Conservation (phyloP, 139 green algal species). For the Picochlorum sp. region DNA sequence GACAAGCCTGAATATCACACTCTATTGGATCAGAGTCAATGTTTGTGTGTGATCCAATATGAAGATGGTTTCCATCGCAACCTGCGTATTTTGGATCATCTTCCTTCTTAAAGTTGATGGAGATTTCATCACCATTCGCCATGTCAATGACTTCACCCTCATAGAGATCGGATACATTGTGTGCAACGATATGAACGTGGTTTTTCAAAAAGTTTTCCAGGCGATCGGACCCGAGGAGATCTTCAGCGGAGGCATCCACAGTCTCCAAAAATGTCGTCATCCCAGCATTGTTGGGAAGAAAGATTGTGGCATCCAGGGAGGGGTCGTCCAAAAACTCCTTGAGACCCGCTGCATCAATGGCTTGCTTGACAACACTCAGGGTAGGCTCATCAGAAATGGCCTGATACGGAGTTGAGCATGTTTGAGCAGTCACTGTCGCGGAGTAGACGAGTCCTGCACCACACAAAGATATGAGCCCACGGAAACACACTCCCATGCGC, state of each 20-base stretch:
- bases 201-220: slow-evolving; percentile 1
- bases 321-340: slow-evolving; percentile 2
- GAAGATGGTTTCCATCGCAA: background rate
- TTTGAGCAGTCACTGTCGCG: background rate
- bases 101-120: slow-evolving; percentile 7
- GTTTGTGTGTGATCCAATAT: background rate
- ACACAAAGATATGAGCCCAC: background rate
- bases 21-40: background rate
- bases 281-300: slow-evolving; percentile 4
- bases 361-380: background rate
- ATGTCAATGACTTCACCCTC: slow-evolving; percentile 1
- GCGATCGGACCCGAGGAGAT: background rate
- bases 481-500: background rate
- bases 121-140: background rate
- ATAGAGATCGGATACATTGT: background rate
- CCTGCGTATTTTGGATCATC: slow-evolving; percentile 8
- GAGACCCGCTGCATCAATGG: slow-evolving; percentile 34
- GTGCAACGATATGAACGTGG: background rate
- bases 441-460: background rate
- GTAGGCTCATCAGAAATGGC: background rate
- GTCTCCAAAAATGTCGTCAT: background rate
- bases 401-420: background rate
- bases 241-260: background rate
- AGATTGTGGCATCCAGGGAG: background rate
- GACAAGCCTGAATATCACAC: slow-evolving; percentile 5